phyloP scores from a whole-genome alignment of 192 early-diverging fungal species.

The Phycomyces blakesleeanus region DNA sequence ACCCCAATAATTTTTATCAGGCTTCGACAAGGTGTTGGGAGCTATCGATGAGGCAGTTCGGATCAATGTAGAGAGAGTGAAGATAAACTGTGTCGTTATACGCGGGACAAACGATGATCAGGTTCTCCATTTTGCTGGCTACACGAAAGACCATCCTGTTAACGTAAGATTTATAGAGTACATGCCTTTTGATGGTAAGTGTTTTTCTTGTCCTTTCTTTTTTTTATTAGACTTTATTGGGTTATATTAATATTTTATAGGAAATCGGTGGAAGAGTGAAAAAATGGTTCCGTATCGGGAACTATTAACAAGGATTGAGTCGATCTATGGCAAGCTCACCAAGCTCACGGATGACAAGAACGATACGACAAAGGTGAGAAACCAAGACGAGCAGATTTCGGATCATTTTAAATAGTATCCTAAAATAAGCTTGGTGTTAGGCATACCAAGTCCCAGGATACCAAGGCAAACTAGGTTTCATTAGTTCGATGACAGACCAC shows the following conservation, averaged over 20 bases:
- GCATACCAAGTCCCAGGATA: conserved; percentile 75
- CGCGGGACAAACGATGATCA: conserved; percentile 82
- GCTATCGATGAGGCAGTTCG: conserved; percentile 66
- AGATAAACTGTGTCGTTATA: conserved; percentile 95
- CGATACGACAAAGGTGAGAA: conserved; percentile 78
- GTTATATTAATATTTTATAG: conserved; percentile 20
- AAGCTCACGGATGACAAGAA: conserved; percentile 69
- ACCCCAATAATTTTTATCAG: conserved; percentile 17
- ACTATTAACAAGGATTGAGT: conserved; percentile 57
- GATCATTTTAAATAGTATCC: neutral
- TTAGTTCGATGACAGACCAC: conserved; percentile 96
- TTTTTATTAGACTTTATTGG: too few species aligned
- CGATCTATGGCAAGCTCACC: conserved; percentile 55
- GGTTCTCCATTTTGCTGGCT: conserved; percentile 76
- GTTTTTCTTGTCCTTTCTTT: too few species aligned
- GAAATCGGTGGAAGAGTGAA: conserved; percentile 80
- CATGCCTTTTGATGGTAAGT: conserved; percentile 94
- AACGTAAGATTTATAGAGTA: conserved; percentile 96
- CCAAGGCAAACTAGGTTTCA: conserved; percentile 90
- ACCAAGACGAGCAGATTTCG: neutral
- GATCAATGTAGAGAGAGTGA: conserved; percentile 69
- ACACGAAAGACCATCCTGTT: conserved; percentile 71
- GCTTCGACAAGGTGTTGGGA: conserved; percentile 74
- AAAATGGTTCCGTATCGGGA: conserved; percentile 86
- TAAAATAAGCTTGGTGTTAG: conserved; percentile 10